phyloP scores from a whole-genome alignment of 225 moss, liverwort and hornwort genomes.

The Bryum argenteum region DNA sequence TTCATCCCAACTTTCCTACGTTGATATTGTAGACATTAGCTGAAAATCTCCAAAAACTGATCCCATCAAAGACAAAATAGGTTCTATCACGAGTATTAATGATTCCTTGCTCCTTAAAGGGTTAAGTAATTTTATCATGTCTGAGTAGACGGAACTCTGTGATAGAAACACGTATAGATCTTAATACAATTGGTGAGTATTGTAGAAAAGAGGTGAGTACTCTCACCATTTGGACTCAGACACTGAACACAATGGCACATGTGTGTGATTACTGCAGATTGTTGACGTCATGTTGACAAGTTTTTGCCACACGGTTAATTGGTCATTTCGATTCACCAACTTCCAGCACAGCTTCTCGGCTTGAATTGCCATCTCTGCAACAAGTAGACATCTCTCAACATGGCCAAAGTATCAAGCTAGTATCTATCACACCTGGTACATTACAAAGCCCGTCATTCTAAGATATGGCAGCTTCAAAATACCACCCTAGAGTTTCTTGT shows the following conservation, averaged over 20 bases:
- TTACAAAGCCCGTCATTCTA: too few relatives aligned
- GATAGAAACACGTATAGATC: too few relatives aligned
- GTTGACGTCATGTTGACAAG: constrained; percentile 26
- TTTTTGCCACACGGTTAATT: constrained; percentile 55
- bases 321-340: constrained; percentile 24
- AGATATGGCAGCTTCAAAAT: too few relatives aligned
- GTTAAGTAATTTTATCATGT: too few relatives aligned
- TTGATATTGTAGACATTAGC: constrained; percentile 23
- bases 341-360: constrained; percentile 56
- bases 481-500: too few relatives aligned
- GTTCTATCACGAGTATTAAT: too few relatives aligned
- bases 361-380: constrained; percentile 51
- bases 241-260: constrained; percentile 40
- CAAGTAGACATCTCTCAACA: neutral
- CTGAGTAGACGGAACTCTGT: too few relatives aligned
- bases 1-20: constrained; percentile 56
- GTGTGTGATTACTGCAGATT: constrained; percentile 32
- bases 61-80: too few relatives aligned
- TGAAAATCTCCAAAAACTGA: neutral
- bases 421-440: too few relatives aligned
- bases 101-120: too few relatives aligned
- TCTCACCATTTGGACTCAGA: constrained; percentile 43
- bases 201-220: neutral
- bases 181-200: too few relatives aligned
- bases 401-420: too few relatives aligned